A percentile compares a stretch with the other conserved stretches of the same genome.
Conservation (phyloP, 2,329 filamentous ascomycete genomes). For the Penicillium psychrosexuale region DNA sequence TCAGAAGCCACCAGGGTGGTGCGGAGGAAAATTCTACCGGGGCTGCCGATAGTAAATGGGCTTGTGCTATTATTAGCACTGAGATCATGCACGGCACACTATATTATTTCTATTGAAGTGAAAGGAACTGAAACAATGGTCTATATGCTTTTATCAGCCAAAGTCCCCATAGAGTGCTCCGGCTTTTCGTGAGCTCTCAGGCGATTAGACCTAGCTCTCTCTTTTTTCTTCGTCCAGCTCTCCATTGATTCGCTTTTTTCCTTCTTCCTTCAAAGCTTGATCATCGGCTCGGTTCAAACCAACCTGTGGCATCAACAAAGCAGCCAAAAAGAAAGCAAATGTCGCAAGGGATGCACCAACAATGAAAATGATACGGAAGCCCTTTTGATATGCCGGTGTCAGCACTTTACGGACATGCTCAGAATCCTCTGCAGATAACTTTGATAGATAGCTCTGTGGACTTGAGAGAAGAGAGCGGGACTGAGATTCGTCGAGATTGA, state of each 20-base stretch:
- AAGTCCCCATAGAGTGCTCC: not conserved
- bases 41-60: too few species aligned
- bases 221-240: constrained; percentile 19
- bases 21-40: too few species aligned
- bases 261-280: constrained; percentile 31
- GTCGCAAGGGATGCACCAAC: constrained; percentile 38
- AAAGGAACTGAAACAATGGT: not conserved
- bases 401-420: constrained; percentile 28
- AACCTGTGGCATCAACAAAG: constrained; percentile 40
- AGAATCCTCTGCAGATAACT: constrained; percentile 23
- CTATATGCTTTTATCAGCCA: not conserved
- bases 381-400: constrained; percentile 37
- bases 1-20: too few species aligned
- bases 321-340: constrained; percentile 34
- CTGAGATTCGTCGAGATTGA: constrained; percentile 22
- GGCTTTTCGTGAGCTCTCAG: not conserved
- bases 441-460: constrained; percentile 30
- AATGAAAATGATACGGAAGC: constrained; percentile 43
- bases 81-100: too few species aligned
- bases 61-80: too few species aligned
- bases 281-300: constrained; percentile 29
- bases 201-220: not conserved
- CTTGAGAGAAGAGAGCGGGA: constrained; percentile 30
- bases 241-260: constrained; percentile 19
- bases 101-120: too few species aligned